Evolutionary conservation across 257 asterid species (phyloP).

Genomic region (Orobanche coerulescens): DNA sequence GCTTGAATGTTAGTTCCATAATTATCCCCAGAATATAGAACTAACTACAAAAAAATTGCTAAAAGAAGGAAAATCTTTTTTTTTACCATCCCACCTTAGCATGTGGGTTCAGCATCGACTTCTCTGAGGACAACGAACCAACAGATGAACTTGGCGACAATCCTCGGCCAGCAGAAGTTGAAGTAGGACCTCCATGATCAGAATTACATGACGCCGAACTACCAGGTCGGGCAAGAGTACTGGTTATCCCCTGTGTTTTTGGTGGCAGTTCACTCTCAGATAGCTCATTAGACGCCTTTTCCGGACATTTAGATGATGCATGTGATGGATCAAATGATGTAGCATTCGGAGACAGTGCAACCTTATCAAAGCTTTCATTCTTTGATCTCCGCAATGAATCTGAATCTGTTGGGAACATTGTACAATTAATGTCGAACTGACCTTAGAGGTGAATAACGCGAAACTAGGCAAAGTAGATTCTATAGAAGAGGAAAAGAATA

Average conservation of each 20-base stretch:
- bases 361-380: slow-evolving; percentile 41
- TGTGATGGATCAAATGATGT: slow-evolving; percentile 45
- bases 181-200: slow-evolving; percentile 59
- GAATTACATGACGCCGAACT: slow-evolving; percentile 66
- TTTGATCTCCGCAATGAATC: slow-evolving; percentile 28
- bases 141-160: slow-evolving; percentile 78
- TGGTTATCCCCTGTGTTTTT: slow-evolving; percentile 37
- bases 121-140: slow-evolving; percentile 83
- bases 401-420: slow-evolving; percentile 33
- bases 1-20: not conserved
- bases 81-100: slow-evolving; percentile 59
- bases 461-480: slow-evolving; percentile 7
- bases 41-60: not conserved
- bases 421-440: slow-evolving; percentile 5
- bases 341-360: slow-evolving; percentile 53
- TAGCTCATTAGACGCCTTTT: slow-evolving; percentile 38
- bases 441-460: slow-evolving; percentile 8
- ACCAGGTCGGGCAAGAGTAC: slow-evolving; percentile 41
- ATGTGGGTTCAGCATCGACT: slow-evolving; percentile 77
- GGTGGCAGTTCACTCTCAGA: slow-evolving; percentile 37
- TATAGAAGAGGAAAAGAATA: not conserved
- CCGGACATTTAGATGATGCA: slow-evolving; percentile 46
- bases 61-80: not conserved
- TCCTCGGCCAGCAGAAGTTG: slow-evolving; percentile 64
- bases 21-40: not conserved